Evolutionary conservation across 129 eudicot genomes (phyloP).

Genomic region (Heracleum sosnowskyi): DNA sequence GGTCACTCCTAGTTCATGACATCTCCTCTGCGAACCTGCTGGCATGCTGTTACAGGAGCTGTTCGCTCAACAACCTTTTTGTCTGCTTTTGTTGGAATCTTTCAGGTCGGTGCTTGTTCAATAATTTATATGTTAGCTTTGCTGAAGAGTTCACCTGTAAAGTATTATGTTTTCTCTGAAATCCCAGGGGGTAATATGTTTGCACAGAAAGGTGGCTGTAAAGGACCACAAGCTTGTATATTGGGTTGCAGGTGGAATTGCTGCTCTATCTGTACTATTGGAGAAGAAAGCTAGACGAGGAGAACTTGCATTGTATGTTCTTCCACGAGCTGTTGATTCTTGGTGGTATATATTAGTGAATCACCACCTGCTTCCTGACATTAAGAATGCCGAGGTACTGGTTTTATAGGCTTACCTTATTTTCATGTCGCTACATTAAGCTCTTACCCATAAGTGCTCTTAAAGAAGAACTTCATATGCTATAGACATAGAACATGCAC

Average conservation of each 20-base stretch:
- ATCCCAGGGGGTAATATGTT: slow-evolving; percentile 69
- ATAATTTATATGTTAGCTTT: slow-evolving; percentile 7
- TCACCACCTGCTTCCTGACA: slow-evolving; percentile 75
- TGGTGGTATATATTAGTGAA: slow-evolving; percentile 92
- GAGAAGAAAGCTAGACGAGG: slow-evolving; percentile 93
- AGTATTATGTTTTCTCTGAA: neutral
- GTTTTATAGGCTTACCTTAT: neutral
- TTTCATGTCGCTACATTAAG: neutral
- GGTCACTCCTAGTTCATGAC: slow-evolving; percentile 65
- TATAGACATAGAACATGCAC: neutral
- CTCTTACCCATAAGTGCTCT: neutral
- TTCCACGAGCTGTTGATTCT: slow-evolving; percentile 96
- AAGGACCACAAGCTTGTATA: slow-evolving; percentile 96
- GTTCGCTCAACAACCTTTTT: slow-evolving; percentile 88
- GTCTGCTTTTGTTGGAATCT: slow-evolving; percentile 92
- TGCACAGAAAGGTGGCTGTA: slow-evolving; percentile 80
- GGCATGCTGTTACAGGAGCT: slow-evolving; percentile 92
- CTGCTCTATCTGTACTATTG: slow-evolving; percentile 87
- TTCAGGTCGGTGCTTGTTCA: slow-evolving; percentile 51
- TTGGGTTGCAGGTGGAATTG: slow-evolving; percentile 92
- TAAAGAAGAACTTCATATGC: neutral
- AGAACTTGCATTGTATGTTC: slow-evolving; percentile 97
- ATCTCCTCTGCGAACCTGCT: slow-evolving; percentile 68
- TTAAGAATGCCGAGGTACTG: slow-evolving; percentile 92
- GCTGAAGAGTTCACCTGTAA: neutral